Conservation (phyloP, 495 filamentous ascomycete genomes). For the Penicillium desertorum region DNA sequence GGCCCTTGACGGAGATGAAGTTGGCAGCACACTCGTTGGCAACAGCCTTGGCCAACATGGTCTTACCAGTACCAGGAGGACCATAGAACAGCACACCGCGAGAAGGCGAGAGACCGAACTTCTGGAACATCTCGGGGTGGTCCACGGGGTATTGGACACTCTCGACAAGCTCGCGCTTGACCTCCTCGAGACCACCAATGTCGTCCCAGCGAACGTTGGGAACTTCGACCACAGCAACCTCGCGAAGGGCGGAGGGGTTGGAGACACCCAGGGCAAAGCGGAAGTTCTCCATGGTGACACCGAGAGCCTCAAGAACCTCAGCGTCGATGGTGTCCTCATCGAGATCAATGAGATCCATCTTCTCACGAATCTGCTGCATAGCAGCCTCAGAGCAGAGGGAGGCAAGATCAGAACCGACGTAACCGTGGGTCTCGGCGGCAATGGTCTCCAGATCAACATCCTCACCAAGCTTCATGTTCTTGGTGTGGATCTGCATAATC, state of each 20-base stretch:
- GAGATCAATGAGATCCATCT: conserved; percentile 99
- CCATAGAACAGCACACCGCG: conserved; percentile 99
- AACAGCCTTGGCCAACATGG: conserved; percentile 97
- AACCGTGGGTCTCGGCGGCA: conserved; percentile 97
- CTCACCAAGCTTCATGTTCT: conserved; percentile 99
- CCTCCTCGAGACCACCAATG: conserved; percentile 95
- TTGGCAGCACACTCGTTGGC: conserved; percentile 99
- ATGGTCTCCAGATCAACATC: conserved; percentile 97
- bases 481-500: conserved; percentile 98
- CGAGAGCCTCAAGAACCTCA: conserved; percentile 95
- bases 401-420: conserved; percentile 96
- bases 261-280: conserved; percentile 94
- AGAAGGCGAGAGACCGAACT: conserved; percentile 97
- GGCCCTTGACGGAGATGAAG: conserved; percentile 99
- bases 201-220: conserved; percentile 99
- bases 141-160: conserved; percentile 99
- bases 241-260: conserved; percentile 97
- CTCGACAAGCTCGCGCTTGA: conserved; percentile 99
- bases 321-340: conserved; percentile 99
- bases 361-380: conserved; percentile 99
- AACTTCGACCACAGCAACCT: conserved; percentile 98
- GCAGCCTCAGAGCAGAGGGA: conserved; percentile 99
- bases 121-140: conserved; percentile 99
- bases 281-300: conserved; percentile 99
- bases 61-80: conserved; percentile 99